These are phyloP conservation scores for Theobroma cacao DNA, from an alignment of 345 rosid genomes.

Conservation along the genomic window DNA sequence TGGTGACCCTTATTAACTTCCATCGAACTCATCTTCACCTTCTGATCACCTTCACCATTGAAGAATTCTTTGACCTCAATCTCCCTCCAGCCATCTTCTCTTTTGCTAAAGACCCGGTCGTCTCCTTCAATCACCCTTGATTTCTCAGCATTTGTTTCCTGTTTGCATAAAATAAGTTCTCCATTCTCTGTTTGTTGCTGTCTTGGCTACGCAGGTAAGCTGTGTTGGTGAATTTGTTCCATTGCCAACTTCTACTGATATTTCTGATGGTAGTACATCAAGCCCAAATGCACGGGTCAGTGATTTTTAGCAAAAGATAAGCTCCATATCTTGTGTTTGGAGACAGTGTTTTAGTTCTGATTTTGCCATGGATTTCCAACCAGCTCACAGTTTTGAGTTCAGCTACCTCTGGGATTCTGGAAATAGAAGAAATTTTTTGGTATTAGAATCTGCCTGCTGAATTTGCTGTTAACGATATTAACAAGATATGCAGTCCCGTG, in stretches of 20 bases:
- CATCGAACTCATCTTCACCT: constrained; percentile 54
- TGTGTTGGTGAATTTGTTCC: neutral
- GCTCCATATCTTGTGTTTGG: constrained; percentile 50
- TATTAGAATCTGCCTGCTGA: neutral
- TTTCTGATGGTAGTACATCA: constrained; percentile 45
- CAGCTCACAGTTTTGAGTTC: constrained; percentile 37
- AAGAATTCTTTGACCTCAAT: constrained; percentile 65
- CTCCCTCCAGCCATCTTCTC: constrained; percentile 78
- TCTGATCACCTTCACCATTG: constrained; percentile 29
- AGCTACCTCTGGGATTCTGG: constrained; percentile 45
- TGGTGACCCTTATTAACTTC: constrained; percentile 76
- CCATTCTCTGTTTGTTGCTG: constrained; percentile 28
- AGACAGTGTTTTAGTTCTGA: constrained; percentile 31
- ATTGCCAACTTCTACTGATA: constrained; percentile 27
- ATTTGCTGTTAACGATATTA: neutral
- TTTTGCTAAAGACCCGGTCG: constrained; percentile 14
- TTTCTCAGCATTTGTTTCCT: neutral
- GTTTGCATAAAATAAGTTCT: constrained; percentile 1
- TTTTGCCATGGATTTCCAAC: constrained; percentile 45
- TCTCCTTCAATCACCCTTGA: neutral
- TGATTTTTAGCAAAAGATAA: constrained; percentile 41
- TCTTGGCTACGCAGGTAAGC: constrained; percentile 24
- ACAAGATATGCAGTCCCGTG: no score
- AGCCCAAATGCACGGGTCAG: constrained; percentile 47
- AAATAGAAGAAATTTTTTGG: neutral